Conservation (phyloP, 176 grass and related monocot species). For the Dactylis glomerata region DNA sequence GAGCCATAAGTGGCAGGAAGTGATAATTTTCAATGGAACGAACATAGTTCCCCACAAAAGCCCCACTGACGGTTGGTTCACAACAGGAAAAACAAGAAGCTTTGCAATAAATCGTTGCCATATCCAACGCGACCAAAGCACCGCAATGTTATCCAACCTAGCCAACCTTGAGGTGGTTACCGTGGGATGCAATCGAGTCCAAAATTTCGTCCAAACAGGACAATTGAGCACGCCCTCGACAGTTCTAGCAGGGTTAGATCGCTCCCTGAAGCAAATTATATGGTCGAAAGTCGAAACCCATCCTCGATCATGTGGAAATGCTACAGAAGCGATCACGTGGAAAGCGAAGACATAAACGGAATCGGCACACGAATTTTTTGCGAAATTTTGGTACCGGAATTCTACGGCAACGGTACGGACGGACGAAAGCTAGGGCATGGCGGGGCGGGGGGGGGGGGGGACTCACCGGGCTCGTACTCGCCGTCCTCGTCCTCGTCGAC, state of each 20-base stretch:
- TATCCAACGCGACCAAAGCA: neutral
- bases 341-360: neutral
- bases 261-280: neutral
- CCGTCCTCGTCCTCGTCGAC: constrained; percentile 47
- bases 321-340: neutral
- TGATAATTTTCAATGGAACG: neutral
- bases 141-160: neutral
- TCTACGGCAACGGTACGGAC: neutral
- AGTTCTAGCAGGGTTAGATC: neutral
- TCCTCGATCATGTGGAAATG: neutral
- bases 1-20: neutral
- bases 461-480: constrained; percentile 55
- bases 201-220: neutral
- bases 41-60: neutral
- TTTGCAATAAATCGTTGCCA: neutral
- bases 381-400: neutral
- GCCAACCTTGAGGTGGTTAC: neutral
- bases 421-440: neutral
- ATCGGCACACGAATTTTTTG: neutral
- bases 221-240: neutral
- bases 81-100: neutral
- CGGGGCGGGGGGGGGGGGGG: neutral
- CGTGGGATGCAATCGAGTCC: neutral
- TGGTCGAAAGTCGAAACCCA: too few relatives aligned
- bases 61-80: neutral